Conservation (phyloP, 257 asterid species). For the Fraxinus americana region DNA sequence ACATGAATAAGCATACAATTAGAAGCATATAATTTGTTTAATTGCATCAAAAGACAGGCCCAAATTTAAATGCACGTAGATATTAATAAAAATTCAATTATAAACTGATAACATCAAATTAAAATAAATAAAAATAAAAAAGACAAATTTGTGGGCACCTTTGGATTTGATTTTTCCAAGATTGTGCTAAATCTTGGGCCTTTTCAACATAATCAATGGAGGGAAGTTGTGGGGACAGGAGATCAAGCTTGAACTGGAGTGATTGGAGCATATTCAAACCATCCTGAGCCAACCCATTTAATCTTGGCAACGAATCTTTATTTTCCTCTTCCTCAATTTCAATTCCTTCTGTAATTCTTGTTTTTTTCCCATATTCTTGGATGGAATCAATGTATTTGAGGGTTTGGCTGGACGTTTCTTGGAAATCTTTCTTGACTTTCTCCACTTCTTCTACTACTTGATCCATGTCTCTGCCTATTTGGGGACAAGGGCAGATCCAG, state of each 20-base stretch:
- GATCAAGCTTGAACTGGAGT: constrained; percentile 83
- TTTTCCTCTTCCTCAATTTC: constrained; percentile 35
- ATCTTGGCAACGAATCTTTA: constrained; percentile 77
- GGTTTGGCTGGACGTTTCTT: constrained; percentile 51
- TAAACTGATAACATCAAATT: background rate
- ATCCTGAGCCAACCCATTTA: constrained; percentile 91
- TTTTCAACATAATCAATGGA: constrained; percentile 62
- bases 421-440: constrained; percentile 56
- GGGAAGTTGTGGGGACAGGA: constrained; percentile 83
- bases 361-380: constrained; percentile 64
- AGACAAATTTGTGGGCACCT: constrained; percentile 43
- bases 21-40: background rate
- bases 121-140: background rate
- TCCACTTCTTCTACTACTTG: background rate
- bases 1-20: background rate
- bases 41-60: background rate
- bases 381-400: constrained; percentile 52
- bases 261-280: constrained; percentile 66
- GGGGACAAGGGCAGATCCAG: too few relatives aligned
- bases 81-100: constrained; percentile 6
- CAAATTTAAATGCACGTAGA: background rate
- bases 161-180: constrained; percentile 67
- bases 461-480: too few relatives aligned
- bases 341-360: constrained; percentile 31
- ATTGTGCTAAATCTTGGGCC: constrained; percentile 64